Base-by-base conservation (phyloP, 169 alveolate species). In the Theileria annulata region DNA sequence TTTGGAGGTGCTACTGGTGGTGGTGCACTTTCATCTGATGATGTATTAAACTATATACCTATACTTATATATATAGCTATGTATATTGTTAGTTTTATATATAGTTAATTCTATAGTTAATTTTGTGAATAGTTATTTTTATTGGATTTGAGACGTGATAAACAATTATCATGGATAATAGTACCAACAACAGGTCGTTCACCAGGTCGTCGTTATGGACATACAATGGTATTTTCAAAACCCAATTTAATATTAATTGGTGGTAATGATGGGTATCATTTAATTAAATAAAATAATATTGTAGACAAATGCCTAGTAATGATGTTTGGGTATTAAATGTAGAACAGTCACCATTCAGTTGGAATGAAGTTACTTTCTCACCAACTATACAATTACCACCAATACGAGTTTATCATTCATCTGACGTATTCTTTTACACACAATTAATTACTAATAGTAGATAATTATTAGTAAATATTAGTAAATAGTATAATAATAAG, bases 1-100 rank as follows among this genome's bases (percentile, higher is more conserved):
- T 97, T 96, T 85, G 99, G 99, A 19, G 99, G 99, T 5, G 99
- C 99, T 33, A 97, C 99, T 21, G 99, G 99, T 33, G 99, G 99
- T 19, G 99, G 99, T 5, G 94, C 98, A 71, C 91, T 98, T 54
- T 97, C 99, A 30, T 94, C 98, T 28, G 99, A 97, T 83, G 99
- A 97, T 77, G 69, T n/a, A n/a, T n/a, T n/a, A n/a, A n/a, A n/a
- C n/a, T n/a, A n/a, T n/a, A n/a, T n/a, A n/a, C n/a, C n/a, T n/a
- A n/a, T n/a, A n/a, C n/a, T n/a, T n/a, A n/a, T n/a, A n/a, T n/a
- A n/a, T n/a, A n/a, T n/a, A n/a, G n/a, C 92, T 84, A 63, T 1
- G 59, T 56, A 21, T 28, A n/a, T 31, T n/a, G 23, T 27, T 49
- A 51, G n/a, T 3, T 12, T 8, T 25, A 27, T 27, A n/a, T n/a